phyloP scores from a whole-genome alignment of 31 red algal genomes.

The Asparagopsis taxiformis region DNA sequence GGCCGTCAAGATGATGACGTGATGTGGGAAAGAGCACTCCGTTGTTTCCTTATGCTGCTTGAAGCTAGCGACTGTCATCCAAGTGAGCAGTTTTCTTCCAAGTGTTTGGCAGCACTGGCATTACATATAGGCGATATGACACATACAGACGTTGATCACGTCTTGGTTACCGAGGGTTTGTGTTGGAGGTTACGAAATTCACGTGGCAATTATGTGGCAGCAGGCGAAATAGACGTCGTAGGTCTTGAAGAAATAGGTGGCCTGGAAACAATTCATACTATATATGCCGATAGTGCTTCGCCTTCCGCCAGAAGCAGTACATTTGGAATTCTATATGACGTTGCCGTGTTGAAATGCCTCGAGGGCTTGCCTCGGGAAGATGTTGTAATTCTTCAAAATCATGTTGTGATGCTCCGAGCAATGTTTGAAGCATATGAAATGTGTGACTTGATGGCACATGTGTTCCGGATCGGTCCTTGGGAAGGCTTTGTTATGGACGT shows the following conservation, averaged over 20 bases:
- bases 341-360: constrained; percentile 34
- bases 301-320: constrained; percentile 22
- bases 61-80: constrained; percentile 39
- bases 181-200: constrained; percentile 23
- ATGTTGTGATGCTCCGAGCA: constrained; percentile 37
- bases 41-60: constrained; percentile 41
- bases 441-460: constrained; percentile 18
- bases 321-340: constrained; percentile 46
- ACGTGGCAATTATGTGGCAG: constrained; percentile 21
- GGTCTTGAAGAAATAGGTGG: constrained; percentile 42
- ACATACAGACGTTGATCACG: constrained; percentile 50
- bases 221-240: constrained; percentile 15
- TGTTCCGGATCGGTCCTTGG: constrained; percentile 50
- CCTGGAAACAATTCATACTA: constrained; percentile 28
- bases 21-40: constrained; percentile 62
- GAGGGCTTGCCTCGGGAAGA: constrained; percentile 21
- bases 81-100: constrained; percentile 49
- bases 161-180: constrained; percentile 37
- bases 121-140: constrained; percentile 42
- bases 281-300: constrained; percentile 41
- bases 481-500: constrained; percentile 41
- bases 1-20: constrained; percentile 67
- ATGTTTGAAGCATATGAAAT: constrained; percentile 40
- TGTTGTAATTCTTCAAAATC: constrained; percentile 25
- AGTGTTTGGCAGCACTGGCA: constrained; percentile 51